Evolutionary conservation across 148 eudicot species (phyloP).

Genomic region (Rhododendron mucronatum): DNA sequence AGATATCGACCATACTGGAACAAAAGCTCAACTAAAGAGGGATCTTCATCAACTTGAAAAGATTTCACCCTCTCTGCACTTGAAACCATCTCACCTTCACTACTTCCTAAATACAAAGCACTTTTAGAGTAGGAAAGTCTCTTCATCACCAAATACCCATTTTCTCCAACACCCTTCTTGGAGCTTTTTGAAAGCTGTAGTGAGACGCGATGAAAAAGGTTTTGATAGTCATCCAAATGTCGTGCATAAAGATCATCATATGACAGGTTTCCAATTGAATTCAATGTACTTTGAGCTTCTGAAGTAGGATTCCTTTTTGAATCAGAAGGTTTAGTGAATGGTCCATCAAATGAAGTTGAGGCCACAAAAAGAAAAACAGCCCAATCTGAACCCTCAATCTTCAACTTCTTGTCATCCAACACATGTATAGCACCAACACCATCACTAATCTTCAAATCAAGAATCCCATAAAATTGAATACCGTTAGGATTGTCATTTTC

Average conservation of each 20-base stretch:
- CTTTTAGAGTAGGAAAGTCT: not conserved
- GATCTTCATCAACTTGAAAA: constrained; percentile 72
- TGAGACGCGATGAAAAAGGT: constrained; percentile 67
- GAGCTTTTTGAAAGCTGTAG: constrained; percentile 60
- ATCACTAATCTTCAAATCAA: constrained; percentile 53
- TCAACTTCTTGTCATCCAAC: constrained; percentile 48
- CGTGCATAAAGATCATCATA: constrained; percentile 58
- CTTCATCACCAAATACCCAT: constrained; percentile 2
- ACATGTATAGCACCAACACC: constrained; percentile 26
- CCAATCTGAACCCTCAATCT: constrained; percentile 61
- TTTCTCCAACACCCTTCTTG: not conserved
- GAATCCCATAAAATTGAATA: constrained; percentile 55
- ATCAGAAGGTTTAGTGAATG: constrained; percentile 57
- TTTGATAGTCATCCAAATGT: constrained; percentile 77
- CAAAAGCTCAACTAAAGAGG: constrained; percentile 68
- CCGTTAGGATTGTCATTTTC: constrained; percentile 49
- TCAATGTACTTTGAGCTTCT: constrained; percentile 41
- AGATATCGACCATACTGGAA: constrained; percentile 87
- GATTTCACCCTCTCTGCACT: constrained; percentile 66
- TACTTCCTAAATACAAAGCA: not conserved
- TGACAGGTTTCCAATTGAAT: constrained; percentile 29
- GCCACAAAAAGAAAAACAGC: constrained; percentile 56
- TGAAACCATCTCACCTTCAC: constrained; percentile 21
- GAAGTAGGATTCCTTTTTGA: constrained; percentile 55
- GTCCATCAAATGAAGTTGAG: constrained; percentile 69